These are phyloP conservation scores for Leccinum disarticulatum DNA, from an alignment of 768 basidiomycete species.

Conservation along the genomic window DNA sequence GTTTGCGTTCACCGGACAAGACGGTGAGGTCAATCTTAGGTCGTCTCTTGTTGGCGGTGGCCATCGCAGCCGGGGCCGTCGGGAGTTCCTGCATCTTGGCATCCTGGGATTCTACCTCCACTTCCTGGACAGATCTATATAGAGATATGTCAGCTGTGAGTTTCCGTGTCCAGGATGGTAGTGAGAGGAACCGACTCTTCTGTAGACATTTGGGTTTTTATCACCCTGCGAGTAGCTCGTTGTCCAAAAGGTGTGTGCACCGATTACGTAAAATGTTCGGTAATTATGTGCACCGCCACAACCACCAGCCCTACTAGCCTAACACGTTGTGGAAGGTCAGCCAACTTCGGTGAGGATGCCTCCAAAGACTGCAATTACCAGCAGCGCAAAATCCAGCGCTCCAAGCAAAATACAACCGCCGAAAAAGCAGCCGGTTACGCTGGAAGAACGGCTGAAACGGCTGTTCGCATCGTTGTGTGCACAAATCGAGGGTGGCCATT, in stretches of 20 bases:
- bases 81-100: constrained; percentile 39
- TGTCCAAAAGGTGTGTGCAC: background rate
- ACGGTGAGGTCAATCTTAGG: constrained; percentile 70
- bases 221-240: constrained; percentile 1
- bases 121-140: constrained; percentile 33
- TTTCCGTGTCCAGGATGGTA: constrained; percentile 1
- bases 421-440: constrained; percentile 22
- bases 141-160: background rate
- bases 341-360: constrained; percentile 17
- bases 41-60: constrained; percentile 54
- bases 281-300: constrained; percentile 24
- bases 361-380: constrained; percentile 10
- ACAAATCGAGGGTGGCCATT: constrained; percentile 89
- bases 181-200: constrained; percentile 45
- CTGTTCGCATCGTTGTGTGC: constrained; percentile 79
- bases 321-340: background rate
- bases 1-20: constrained; percentile 63
- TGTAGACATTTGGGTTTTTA: constrained; percentile 45
- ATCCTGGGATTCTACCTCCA: constrained; percentile 32
- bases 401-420: constrained; percentile 11
- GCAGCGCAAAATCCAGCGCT: constrained; percentile 6
- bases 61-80: constrained; percentile 47
- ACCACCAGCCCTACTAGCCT: background rate
- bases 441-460: constrained; percentile 43
- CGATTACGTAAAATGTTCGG: constrained; percentile 24